Evolutionary conservation across 2,329 filamentous ascomycete species (phyloP).

Genomic region (Periconia digitata): DNA sequence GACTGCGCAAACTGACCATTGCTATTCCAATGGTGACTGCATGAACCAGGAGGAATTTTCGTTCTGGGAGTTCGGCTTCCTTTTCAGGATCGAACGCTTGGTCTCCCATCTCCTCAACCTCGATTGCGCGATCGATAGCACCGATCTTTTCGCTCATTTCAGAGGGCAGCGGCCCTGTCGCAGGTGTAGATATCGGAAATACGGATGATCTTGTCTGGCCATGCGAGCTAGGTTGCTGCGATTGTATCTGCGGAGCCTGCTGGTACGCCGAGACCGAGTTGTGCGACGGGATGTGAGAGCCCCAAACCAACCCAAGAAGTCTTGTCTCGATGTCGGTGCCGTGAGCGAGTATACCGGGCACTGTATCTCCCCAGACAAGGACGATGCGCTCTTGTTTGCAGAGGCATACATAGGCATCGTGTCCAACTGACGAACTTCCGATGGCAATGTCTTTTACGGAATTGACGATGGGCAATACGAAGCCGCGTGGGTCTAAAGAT

Average conservation of each 20-base stretch:
- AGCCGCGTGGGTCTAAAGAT: constrained; percentile 39
- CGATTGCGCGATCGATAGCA: constrained; percentile 24
- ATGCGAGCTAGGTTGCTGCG: constrained; percentile 13
- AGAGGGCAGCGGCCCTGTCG: constrained; percentile 13
- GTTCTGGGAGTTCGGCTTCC: constrained; percentile 22
- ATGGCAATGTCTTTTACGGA: constrained; percentile 45
- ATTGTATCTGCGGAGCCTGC: constrained; percentile 11
- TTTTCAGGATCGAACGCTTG: constrained; percentile 27
- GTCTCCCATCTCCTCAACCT: constrained; percentile 28
- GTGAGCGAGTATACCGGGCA: constrained; percentile 67
- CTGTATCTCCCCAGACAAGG: constrained; percentile 79
- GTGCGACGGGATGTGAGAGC: constrained; percentile 21
- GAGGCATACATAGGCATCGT: constrained; percentile 80
- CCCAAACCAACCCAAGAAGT: constrained; percentile 46
- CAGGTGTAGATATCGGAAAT: constrained; percentile 26
- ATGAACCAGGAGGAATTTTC: constrained; percentile 27
- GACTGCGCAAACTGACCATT: constrained; percentile 13
- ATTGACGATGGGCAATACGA: constrained; percentile 50
- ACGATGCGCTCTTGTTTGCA: constrained; percentile 70
- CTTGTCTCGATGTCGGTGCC: constrained; percentile 73
- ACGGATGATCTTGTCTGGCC: constrained; percentile 15
- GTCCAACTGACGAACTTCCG: constrained; percentile 52
- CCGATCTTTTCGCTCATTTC: constrained; percentile 30
- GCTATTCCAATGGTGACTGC: constrained; percentile 26
- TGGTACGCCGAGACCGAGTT: constrained; percentile 11